Percentiles rank a stretch among this genome's conserved stretches.
phyloP scores from a whole-genome alignment of 495 filamentous ascomycete genomes.

The Margaritispora aquatica region DNA sequence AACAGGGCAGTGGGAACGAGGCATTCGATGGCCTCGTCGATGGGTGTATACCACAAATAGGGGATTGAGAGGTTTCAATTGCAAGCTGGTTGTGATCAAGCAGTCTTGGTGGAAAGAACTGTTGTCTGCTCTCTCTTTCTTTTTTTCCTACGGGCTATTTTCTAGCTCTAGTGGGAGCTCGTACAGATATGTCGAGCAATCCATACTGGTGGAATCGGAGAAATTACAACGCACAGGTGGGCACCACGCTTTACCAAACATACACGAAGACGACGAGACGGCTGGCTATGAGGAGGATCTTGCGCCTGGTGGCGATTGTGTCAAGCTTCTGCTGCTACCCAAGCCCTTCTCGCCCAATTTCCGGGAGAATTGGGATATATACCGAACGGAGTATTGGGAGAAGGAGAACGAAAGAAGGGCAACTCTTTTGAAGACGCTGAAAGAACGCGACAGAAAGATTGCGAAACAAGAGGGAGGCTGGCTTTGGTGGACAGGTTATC shows the following conservation, averaged over 20 bases:
- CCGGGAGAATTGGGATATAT: conserved; percentile 95
- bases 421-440: conserved; percentile 60
- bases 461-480: conserved; percentile 66
- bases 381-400: conserved; percentile 92
- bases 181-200: conserved; percentile 60
- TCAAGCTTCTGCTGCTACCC: conserved; percentile 84
- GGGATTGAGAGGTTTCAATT: conserved; percentile 85
- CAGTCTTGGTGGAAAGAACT: conserved; percentile 77
- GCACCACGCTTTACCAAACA: conserved; percentile 22
- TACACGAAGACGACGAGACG: conserved; percentile 21
- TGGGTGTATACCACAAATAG: conserved; percentile 87
- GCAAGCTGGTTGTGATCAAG: conserved; percentile 86
- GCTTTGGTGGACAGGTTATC: conserved; percentile 75
- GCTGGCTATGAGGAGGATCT: conserved; percentile 75
- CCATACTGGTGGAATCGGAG: conserved; percentile 44
- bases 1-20: conserved; percentile 91
- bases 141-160: conserved; percentile 70
- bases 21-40: conserved; percentile 86
- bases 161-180: conserved; percentile 55
- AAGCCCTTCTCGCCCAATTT: conserved; percentile 95
- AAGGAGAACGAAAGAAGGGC: conserved; percentile 86
- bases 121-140: conserved; percentile 59
- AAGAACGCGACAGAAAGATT: conserved; percentile 55
- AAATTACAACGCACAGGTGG: conserved; percentile 24
- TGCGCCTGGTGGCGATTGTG: conserved; percentile 79